Percentiles rank a stretch among this genome's conserved stretches.
phyloP scores from a whole-genome alignment of 2,329 filamentous ascomycete genomes.

The Aspergillus quadrilineatus region DNA sequence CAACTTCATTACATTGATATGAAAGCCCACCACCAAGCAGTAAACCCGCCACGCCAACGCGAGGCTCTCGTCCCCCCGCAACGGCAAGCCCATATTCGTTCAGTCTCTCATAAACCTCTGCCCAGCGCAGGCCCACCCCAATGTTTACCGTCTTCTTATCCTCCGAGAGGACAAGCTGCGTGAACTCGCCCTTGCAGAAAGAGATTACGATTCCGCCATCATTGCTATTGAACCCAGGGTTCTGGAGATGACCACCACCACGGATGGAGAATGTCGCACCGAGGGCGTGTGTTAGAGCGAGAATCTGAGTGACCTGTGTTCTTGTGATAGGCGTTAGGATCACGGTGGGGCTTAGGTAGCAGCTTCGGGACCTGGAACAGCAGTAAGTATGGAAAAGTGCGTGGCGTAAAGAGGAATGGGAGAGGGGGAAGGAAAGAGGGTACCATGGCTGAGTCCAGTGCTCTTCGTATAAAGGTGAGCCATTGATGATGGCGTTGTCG shows the following conservation, averaged over 20 bases:
- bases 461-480: conserved; percentile 7
- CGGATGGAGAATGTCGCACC: conserved; percentile 21
- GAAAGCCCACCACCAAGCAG: conserved; percentile 40
- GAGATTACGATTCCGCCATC: conserved; percentile 50
- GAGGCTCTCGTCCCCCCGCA: conserved; percentile 45
- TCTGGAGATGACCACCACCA: conserved; percentile 21
- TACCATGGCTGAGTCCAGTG: background rate
- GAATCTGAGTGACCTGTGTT: background rate
- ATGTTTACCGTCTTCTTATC: conserved; percentile 42
- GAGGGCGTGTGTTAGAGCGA: conserved; percentile 11
- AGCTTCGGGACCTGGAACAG: conserved; percentile 3
- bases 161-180: conserved; percentile 33
- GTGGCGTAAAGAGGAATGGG: too few species aligned
- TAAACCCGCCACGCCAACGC: conserved; percentile 48
- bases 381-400: background rate
- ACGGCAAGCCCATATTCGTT: conserved; percentile 44
- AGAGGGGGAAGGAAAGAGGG: background rate
- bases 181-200: conserved; percentile 39
- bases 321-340: background rate
- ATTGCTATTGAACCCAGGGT: conserved; percentile 22
- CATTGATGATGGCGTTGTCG: conserved; percentile 4
- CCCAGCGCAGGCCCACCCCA: conserved; percentile 49
- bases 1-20: conserved; percentile 20
- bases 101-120: conserved; percentile 42
- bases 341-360: conserved; percentile 8